Evolutionary conservation across 176 grass and related monocot species (phyloP).

Genomic region (Oropetium thomaeum): DNA sequence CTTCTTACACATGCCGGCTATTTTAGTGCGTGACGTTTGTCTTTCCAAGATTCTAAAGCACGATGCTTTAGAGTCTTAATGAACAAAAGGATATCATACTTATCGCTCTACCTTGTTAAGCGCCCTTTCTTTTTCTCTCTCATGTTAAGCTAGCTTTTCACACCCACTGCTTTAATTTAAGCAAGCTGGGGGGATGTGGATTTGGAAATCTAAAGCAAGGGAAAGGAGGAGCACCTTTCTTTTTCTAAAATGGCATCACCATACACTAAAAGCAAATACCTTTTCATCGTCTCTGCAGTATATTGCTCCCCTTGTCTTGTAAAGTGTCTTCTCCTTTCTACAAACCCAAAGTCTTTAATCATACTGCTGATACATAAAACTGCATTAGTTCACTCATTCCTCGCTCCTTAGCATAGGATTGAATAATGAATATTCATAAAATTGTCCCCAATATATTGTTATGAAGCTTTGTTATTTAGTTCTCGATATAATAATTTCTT

Average conservation of each 20-base stretch:
- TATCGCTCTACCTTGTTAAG: conserved; percentile 64
- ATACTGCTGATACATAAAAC: conserved; percentile 6
- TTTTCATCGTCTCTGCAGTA: conserved; percentile 54
- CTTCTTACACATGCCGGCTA: conserved; percentile 37
- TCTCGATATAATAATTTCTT: no score
- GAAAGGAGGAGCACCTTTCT: conserved; percentile 42
- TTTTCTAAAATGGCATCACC: conserved; percentile 74
- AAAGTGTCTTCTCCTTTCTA: conserved; percentile 66
- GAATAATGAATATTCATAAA: no score
- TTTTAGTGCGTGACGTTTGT: conserved; percentile 42
- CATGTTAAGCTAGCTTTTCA: conserved; percentile 69
- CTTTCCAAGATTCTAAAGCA: conserved; percentile 82
- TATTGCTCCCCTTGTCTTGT: conserved; percentile 54
- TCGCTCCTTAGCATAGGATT: no score
- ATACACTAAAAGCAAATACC: conserved; percentile 70
- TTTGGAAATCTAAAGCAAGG: conserved; percentile 67
- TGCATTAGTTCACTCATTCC: no score
- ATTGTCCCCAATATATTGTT: no score
- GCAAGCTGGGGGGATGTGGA: conserved; percentile 53
- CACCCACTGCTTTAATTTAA: conserved; percentile 60
- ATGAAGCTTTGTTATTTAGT: no score
- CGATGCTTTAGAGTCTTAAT: conserved; percentile 54
- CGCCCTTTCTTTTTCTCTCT: conserved; percentile 37
- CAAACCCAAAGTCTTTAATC: conserved; percentile 45
- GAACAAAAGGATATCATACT: conserved; percentile 49